A percentile compares a stretch with the other conserved stretches of the same genome.
Conservation (phyloP, 257 asterid species). For the Petunia axillaris region DNA sequence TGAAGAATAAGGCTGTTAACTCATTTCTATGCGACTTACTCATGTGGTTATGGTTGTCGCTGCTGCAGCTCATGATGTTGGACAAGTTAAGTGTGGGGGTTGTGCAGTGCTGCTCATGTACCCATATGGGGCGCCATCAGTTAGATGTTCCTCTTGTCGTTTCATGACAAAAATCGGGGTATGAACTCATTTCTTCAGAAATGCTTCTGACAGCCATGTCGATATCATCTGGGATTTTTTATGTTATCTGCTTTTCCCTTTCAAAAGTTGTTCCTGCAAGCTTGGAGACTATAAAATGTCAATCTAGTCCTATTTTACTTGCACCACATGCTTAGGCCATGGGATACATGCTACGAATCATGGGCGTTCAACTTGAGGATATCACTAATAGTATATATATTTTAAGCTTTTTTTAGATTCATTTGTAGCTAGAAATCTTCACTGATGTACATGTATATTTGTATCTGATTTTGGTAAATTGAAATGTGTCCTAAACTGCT, state of each 20-base stretch:
- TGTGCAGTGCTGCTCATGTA: constrained; percentile 83
- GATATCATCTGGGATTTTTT: neutral
- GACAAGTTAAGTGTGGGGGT: constrained; percentile 84
- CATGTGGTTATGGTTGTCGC: neutral
- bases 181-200: constrained; percentile 35
- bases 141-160: constrained; percentile 76
- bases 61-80: constrained; percentile 76
- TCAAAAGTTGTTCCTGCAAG: neutral
- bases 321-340: neutral
- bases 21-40: neutral
- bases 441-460: constrained; percentile 1
- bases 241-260: neutral
- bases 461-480: neutral
- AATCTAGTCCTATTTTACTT: neutral
- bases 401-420: constrained; percentile 12
- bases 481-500: neutral
- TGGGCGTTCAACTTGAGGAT: neutral
- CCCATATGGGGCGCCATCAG: constrained; percentile 76
- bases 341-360: neutral
- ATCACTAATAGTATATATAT: neutral
- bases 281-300: neutral
- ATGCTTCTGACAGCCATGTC: neutral
- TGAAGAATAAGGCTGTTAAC: neutral
- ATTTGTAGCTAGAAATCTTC: neutral
- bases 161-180: constrained; percentile 78